phyloP scores from a whole-genome alignment of 306 rosid species.

The Lablab purpureus region DNA sequence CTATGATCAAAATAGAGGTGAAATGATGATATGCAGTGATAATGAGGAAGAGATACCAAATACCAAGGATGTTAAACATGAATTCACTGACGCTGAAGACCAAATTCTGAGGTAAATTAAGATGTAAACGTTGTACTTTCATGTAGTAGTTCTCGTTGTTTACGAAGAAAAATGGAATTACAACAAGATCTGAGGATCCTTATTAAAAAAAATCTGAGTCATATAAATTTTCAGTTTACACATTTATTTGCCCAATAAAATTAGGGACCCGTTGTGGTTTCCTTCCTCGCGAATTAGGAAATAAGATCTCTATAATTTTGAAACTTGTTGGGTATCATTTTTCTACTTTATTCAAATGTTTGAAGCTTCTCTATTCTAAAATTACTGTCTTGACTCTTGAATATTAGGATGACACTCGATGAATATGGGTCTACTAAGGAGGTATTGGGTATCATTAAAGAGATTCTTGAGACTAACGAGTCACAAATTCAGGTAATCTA shows the following conservation, averaged over 20 bases:
- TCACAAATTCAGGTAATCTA: conserved; percentile 71
- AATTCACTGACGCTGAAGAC: conserved; percentile 78
- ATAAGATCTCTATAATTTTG: not conserved
- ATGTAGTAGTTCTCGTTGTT: conserved; percentile 8
- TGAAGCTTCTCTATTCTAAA: conserved; percentile 26
- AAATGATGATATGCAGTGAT: conserved; percentile 74
- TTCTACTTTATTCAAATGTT: conserved; percentile 2
- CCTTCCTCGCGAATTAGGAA: not conserved
- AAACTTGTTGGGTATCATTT: not conserved
- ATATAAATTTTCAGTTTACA: conserved; percentile 14
- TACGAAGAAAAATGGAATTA: conserved; percentile 16
- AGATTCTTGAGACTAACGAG: conserved; percentile 55
- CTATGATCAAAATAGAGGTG: conserved; percentile 68
- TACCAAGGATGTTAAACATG: conserved; percentile 59
- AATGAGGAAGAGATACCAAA: conserved; percentile 69
- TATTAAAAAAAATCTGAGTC: too few species aligned
- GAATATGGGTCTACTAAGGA: conserved; percentile 68
- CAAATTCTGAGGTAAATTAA: conserved; percentile 65
- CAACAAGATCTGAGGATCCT: not conserved
- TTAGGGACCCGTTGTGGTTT: conserved; percentile 4
- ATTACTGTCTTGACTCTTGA: conserved; percentile 39
- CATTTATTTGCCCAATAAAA: not conserved
- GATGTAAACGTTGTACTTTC: conserved; percentile 37
- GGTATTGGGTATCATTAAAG: conserved; percentile 54
- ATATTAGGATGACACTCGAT: conserved; percentile 69